Evolutionary conservation across 441 rosid species (phyloP), one percentile per base, ranked within the genome.

Genomic region (Corymbia citriodora): DNA sequence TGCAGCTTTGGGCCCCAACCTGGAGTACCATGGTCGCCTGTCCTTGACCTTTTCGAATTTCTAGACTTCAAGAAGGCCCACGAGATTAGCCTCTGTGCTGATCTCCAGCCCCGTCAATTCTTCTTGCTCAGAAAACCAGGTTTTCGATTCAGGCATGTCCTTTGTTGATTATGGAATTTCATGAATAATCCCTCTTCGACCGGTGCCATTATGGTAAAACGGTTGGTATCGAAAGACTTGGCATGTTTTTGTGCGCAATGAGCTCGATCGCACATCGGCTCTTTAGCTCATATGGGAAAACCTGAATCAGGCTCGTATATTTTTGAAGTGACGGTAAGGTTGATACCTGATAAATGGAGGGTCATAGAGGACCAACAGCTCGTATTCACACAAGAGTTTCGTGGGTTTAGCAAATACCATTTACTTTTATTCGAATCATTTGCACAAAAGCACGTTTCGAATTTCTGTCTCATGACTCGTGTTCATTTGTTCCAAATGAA

Each of bases 341-440:
- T 0, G 15, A 6, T 1, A 11, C 15, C 65, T 27, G 6, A n/a
- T 59, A 59, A 59, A 59, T 59, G 15, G n/a, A 59, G 31, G 65
- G 25, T 1, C 31, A 59, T n/a, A 59, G 0, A 59, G 65, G 25
- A n/a, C 1, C 0, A 59, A 59, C n/a, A 59, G 0, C 6, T 27
- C n/a, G 5, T 59, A 59, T 27, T 59, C 31, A 25, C 65, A 59
- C 15, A 27, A n/a, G 25, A 59, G 12, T 59, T 59, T 59, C 29
- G 14, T 27, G 65, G 65, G 12, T 25, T 29, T 59, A 59, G n/a
- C 65, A 27, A 59, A 25, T 27, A 59, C 65, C 65, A 27, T 59
- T 59, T 25, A 25, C 31, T 59, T 27, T 59, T 59, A 59, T 59
- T 59, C 3, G 8, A 25, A 0, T 59, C 65, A 25, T 59, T 59